These are phyloP conservation scores for Ajuga reptans DNA, from an alignment of 305 asterid species.

Conservation along the genomic window DNA sequence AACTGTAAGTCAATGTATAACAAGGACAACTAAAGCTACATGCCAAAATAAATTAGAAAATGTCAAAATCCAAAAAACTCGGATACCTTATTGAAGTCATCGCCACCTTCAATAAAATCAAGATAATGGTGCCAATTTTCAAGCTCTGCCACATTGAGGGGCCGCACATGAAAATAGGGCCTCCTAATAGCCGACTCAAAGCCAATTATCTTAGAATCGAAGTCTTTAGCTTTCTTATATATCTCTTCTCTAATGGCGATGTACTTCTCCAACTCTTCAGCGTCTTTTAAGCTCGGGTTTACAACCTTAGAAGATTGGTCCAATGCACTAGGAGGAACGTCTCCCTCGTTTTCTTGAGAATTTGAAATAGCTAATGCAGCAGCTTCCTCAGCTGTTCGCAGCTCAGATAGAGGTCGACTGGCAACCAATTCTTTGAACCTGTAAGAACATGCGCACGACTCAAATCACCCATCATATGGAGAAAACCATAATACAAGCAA, in stretches of 20 bases:
- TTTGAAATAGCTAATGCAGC: constrained; percentile 41
- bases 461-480: constrained; percentile 18
- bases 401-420: constrained; percentile 73
- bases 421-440: constrained; percentile 97
- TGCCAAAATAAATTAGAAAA: constrained; percentile 32
- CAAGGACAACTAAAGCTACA: constrained; percentile 78
- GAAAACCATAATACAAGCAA: background rate
- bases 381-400: constrained; percentile 82
- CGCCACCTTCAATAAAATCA: constrained; percentile 74
- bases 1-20: constrained; percentile 85
- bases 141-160: constrained; percentile 82
- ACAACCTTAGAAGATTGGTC: constrained; percentile 57
- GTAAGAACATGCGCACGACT: constrained; percentile 20
- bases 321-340: constrained; percentile 38
- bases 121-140: constrained; percentile 97
- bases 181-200: constrained; percentile 92
- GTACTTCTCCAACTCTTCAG: constrained; percentile 97
- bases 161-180: constrained; percentile 97
- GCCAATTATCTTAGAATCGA: constrained; percentile 79
- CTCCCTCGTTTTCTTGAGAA: constrained; percentile 63
- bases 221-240: constrained; percentile 86
- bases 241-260: constrained; percentile 82
- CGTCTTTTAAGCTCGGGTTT: constrained; percentile 72
- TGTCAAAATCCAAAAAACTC: constrained; percentile 27
- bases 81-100: constrained; percentile 87